These are phyloP conservation scores for Plantago ovata DNA, from an alignment of 257 asterid genomes.

Conservation along the genomic window DNA sequence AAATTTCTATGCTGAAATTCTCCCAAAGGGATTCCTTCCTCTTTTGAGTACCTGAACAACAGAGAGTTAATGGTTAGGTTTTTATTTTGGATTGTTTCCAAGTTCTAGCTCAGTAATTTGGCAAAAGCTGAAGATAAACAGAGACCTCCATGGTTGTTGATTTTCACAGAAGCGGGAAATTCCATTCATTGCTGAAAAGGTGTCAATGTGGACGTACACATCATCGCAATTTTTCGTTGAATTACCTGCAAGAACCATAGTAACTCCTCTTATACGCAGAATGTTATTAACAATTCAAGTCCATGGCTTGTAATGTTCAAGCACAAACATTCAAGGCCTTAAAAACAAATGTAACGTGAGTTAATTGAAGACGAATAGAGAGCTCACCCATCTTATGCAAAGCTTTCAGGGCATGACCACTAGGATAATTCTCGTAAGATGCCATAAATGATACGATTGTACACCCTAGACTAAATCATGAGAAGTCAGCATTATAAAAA, in stretches of 20 bases:
- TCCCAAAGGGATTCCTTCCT: slow-evolving; percentile 61
- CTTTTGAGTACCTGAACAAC: slow-evolving; percentile 81
- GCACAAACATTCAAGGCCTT: background rate
- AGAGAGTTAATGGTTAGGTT: background rate
- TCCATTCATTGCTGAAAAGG: slow-evolving; percentile 90
- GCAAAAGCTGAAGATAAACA: background rate
- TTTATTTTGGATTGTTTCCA: background rate
- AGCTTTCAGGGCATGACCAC: slow-evolving; percentile 71
- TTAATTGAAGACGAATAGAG: slow-evolving; percentile 20
- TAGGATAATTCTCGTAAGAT: slow-evolving; percentile 89
- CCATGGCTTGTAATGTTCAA: slow-evolving; percentile 6
- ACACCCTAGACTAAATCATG: slow-evolving; percentile 77
- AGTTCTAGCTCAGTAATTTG: slow-evolving; percentile 4
- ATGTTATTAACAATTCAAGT: slow-evolving; percentile 6
- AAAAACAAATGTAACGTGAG: slow-evolving; percentile 9
- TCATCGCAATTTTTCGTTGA: slow-evolving; percentile 44
- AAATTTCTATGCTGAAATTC: slow-evolving; percentile 58
- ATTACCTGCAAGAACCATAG: slow-evolving; percentile 43
- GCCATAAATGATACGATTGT: slow-evolving; percentile 70
- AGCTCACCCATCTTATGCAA: slow-evolving; percentile 71
- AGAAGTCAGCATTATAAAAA: slow-evolving; percentile 52
- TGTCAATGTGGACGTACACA: slow-evolving; percentile 80
- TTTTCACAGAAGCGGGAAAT: slow-evolving; percentile 89
- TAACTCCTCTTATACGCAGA: background rate
- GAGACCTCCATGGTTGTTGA: slow-evolving; percentile 74